Evolutionary conservation across 1,139 yeast genomes (phyloP).

Genomic region (Yamadazyma atlantica): DNA sequence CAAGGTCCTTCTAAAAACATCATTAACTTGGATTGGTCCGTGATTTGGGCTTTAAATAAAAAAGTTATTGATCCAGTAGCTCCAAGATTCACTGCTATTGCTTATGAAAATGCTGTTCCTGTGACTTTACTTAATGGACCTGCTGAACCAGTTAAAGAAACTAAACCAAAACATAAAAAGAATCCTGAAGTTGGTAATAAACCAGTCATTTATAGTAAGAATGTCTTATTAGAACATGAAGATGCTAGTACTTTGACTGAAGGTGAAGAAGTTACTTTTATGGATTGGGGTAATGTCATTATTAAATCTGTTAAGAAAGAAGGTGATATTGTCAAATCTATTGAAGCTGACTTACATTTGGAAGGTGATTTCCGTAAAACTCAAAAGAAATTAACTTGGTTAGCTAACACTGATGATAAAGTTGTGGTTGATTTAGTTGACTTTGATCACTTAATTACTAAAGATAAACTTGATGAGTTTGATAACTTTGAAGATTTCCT

Average conservation of each 20-base stretch:
- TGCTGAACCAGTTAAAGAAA: constrained; percentile 56
- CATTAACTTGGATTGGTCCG: constrained; percentile 93
- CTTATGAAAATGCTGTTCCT: constrained; percentile 57
- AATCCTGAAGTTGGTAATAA: constrained; percentile 88
- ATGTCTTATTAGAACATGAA: constrained; percentile 78
- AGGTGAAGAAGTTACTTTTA: constrained; percentile 87
- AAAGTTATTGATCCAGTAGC: constrained; percentile 95
- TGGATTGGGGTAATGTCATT: constrained; percentile 99
- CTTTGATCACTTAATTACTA: constrained; percentile 93
- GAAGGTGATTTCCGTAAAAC: constrained; percentile 98
- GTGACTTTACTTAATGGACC: constrained; percentile 75
- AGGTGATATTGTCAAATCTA: constrained; percentile 52
- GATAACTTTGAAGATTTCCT: constrained; percentile 93
- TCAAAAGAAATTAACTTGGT: constrained; percentile 93
- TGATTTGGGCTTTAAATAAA: constrained; percentile 96
- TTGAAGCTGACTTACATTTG: constrained; percentile 81
- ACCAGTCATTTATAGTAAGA: constrained; percentile 65
- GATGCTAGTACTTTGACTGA: constrained; percentile 76
- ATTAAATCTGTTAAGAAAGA: constrained; percentile 68
- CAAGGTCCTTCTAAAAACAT: constrained; percentile 98
- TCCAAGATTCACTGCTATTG: constrained; percentile 89
- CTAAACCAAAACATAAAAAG: constrained; percentile 92
- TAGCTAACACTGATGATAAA: constrained; percentile 75
- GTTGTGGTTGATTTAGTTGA: constrained; percentile 79
- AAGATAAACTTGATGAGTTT: constrained; percentile 93